phyloP scores from a whole-genome alignment of 2,329 filamentous ascomycete species.

The Gremmenia infestans region DNA sequence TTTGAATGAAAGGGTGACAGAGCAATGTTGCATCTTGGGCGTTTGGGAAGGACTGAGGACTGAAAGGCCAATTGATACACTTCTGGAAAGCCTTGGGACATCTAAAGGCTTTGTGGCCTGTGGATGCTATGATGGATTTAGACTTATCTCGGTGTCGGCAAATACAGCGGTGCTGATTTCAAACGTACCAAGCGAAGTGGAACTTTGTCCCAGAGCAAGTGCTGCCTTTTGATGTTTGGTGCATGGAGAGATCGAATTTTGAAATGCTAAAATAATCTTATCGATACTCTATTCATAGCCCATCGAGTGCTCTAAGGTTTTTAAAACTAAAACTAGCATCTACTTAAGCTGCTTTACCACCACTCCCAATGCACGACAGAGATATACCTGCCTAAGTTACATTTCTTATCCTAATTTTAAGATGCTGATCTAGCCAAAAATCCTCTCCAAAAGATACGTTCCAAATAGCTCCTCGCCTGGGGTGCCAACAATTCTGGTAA shows the following conservation, averaged over 20 bases:
- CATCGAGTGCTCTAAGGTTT: too few relatives aligned
- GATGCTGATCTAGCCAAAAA: slow-evolving; percentile 34
- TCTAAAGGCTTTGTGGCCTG: not conserved
- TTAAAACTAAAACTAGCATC: too few relatives aligned
- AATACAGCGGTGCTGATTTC: too few relatives aligned
- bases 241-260: too few relatives aligned
- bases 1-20: slow-evolving; percentile 2
- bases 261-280: too few relatives aligned
- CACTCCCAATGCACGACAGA: not conserved
- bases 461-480: slow-evolving; percentile 67
- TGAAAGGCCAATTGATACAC: slow-evolving; percentile 1
- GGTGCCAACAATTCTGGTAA: slow-evolving; percentile 66
- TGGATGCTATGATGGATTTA: too few relatives aligned
- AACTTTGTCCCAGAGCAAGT: too few relatives aligned
- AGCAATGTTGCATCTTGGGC: slow-evolving; percentile 30
- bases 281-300: too few relatives aligned
- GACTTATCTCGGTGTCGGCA: too few relatives aligned
- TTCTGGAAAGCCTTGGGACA: not conserved
- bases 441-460: slow-evolving; percentile 55
- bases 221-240: too few relatives aligned
- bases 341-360: too few relatives aligned
- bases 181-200: too few relatives aligned
- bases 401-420: not conserved
- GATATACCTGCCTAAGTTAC: not conserved
- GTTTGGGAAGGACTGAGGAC: slow-evolving; percentile 18